Percentiles rank a stretch among this genome's conserved stretches.
phyloP scores from a whole-genome alignment of 352 stramenopile genomes.

The Phytophthora nicotianae region DNA sequence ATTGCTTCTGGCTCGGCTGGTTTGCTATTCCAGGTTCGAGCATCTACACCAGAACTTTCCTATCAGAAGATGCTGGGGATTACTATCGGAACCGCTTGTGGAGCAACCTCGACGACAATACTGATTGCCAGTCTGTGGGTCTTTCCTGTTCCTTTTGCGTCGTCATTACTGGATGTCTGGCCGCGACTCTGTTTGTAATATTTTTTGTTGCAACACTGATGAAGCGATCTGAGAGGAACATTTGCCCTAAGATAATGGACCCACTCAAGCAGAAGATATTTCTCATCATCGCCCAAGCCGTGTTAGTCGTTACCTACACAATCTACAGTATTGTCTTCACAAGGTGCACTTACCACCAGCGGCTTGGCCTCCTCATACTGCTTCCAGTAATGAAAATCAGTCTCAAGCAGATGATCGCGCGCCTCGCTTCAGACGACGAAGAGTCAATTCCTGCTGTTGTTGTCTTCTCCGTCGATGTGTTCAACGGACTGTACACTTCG shows the following conservation, averaged over 20 bases:
- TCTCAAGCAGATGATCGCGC: slow-evolving; percentile 16
- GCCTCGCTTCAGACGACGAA: not conserved
- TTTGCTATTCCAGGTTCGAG: not conserved
- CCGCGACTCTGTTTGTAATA: not conserved
- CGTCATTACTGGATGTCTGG: not conserved
- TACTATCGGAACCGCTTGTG: not conserved
- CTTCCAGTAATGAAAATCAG: slow-evolving; percentile 8
- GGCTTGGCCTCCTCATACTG: slow-evolving; percentile 1
- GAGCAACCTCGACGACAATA: not conserved
- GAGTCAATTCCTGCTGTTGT: slow-evolving; percentile 18
- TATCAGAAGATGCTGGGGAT: not conserved
- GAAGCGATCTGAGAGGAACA: not conserved
- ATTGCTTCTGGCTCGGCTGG: not conserved
- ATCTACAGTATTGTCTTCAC: not conserved
- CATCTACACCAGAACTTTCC: not conserved
- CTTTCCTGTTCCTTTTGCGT: not conserved
- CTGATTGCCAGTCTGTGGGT: not conserved
- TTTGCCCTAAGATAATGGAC: not conserved
- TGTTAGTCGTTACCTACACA: not conserved
- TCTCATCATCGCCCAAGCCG: not conserved
- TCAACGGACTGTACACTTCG: slow-evolving; percentile 17
- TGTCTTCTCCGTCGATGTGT: slow-evolving; percentile 22
- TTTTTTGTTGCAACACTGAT: not conserved
- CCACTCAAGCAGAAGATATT: not conserved
- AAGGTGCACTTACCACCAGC: not conserved